A percentile compares a stretch with the other conserved stretches of the same genome.
These are phyloP conservation scores for Arthrocladium fulminans DNA, from an alignment of 2,329 filamentous ascomycete species.

Conservation along the genomic window DNA sequence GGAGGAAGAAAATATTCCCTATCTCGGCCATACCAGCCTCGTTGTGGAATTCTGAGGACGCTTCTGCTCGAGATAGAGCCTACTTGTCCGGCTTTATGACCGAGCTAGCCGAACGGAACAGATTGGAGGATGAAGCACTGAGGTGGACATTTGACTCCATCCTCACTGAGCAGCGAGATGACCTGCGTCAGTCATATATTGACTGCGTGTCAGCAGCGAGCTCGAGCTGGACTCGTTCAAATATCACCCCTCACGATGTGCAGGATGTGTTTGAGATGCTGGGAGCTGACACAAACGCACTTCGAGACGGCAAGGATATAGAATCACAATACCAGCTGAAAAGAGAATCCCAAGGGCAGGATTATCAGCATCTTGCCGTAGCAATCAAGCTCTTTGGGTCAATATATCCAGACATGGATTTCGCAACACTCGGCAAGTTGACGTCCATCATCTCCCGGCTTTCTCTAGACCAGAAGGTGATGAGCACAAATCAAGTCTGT, in stretches of 20 bases:
- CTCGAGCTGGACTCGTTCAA: constrained; percentile 19
- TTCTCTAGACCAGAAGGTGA: constrained; percentile 16
- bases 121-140: constrained; percentile 56
- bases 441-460: constrained; percentile 19
- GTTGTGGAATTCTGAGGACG: constrained; percentile 27
- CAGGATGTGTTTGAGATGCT: constrained; percentile 15
- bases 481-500: constrained; percentile 15
- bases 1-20: constrained; percentile 29
- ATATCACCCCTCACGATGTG: constrained; percentile 16
- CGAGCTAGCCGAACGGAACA: constrained; percentile 40
- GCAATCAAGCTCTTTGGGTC: constrained; percentile 14
- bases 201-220: constrained; percentile 43
- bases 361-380: constrained; percentile 17
- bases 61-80: constrained; percentile 48
- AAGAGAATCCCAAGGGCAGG: constrained; percentile 5
- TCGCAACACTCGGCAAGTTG: constrained; percentile 17
- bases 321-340: constrained; percentile 11
- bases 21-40: constrained; percentile 24
- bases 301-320: constrained; percentile 13
- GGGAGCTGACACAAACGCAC: constrained; percentile 15
- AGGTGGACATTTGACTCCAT: constrained; percentile 48
- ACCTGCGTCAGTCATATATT: constrained; percentile 53
- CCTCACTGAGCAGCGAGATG: constrained; percentile 43
- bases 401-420: constrained; percentile 20
- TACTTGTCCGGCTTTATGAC: constrained; percentile 56